Percentiles rank a stretch among this genome's conserved stretches.
Conservation (phyloP, 106 monocot genomes). For the Dendrobium catenatum region DNA sequence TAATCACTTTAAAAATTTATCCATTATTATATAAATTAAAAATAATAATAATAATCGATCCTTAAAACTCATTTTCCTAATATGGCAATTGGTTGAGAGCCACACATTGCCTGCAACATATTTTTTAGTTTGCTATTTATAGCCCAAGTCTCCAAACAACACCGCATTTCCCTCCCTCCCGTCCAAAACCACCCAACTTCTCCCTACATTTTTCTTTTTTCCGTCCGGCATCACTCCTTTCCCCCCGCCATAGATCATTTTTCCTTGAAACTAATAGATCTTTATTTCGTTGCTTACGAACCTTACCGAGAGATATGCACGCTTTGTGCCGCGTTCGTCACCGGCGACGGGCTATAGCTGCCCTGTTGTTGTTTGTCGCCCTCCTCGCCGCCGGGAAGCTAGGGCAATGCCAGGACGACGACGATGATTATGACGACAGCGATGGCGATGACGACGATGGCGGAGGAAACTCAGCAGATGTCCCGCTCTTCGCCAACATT, state of each 20-base stretch:
- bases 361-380: neutral
- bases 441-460: constrained; percentile 7
- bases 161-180: neutral
- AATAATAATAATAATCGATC: too few species aligned
- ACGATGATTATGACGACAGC: constrained; percentile 2
- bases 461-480: neutral
- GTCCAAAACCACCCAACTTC: too few species aligned
- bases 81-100: too few species aligned
- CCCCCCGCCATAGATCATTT: neutral
- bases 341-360: neutral
- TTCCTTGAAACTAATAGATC: neutral
- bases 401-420: constrained; percentile 1
- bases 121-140: too few species aligned
- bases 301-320: neutral
- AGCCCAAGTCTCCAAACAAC: too few species aligned
- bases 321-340: neutral
- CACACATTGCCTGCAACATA: too few species aligned
- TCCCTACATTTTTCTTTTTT: too few species aligned
- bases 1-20: too few species aligned
- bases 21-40: too few species aligned
- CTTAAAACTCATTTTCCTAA: too few species aligned
- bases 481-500: constrained; percentile 13
- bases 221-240: too few species aligned
- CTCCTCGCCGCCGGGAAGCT: neutral
- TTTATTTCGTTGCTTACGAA: neutral